Conservation (phyloP, 2,329 filamentous ascomycete genomes). For the Fusarium temperatum region DNA sequence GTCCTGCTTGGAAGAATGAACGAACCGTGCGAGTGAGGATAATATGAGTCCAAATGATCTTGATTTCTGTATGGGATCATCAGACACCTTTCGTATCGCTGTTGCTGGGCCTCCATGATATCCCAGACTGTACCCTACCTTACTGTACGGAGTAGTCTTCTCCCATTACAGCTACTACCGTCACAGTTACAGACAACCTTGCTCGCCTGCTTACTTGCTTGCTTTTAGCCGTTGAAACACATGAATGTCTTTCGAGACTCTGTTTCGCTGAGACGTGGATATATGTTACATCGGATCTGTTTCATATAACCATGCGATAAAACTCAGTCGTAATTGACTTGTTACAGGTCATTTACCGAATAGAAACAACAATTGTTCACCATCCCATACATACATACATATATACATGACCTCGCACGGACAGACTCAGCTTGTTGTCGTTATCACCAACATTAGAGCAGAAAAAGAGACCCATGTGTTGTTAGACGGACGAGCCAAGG, state of each 20-base stretch:
- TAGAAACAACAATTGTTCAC: constrained; percentile 13
- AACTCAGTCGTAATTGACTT: background rate
- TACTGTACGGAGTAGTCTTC: background rate
- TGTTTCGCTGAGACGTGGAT: constrained; percentile 34
- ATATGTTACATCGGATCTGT: constrained; percentile 8
- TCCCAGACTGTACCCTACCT: background rate
- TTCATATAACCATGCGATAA: background rate
- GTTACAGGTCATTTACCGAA: background rate
- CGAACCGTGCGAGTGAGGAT: constrained; percentile 16
- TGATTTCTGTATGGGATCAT: background rate
- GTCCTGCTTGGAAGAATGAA: background rate
- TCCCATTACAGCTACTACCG: background rate
- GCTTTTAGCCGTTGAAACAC: constrained; percentile 24
- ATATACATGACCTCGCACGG: constrained; percentile 29
- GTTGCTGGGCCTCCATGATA: background rate
- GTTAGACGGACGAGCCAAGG: constrained; percentile 3
- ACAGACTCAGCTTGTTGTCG: constrained; percentile 23
- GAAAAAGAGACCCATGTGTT: background rate
- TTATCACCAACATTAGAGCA: constrained; percentile 12
- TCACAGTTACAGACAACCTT: background rate
- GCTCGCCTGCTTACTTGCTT: constrained; percentile 14
- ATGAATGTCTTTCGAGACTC: constrained; percentile 22
- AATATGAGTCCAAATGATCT: background rate
- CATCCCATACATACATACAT: background rate
- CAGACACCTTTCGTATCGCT: background rate